A percentile compares a stretch with the other conserved stretches of the same genome.
Evolutionary conservation across 257 asterid species (phyloP).

Genomic region (Penstemon newberryi): DNA sequence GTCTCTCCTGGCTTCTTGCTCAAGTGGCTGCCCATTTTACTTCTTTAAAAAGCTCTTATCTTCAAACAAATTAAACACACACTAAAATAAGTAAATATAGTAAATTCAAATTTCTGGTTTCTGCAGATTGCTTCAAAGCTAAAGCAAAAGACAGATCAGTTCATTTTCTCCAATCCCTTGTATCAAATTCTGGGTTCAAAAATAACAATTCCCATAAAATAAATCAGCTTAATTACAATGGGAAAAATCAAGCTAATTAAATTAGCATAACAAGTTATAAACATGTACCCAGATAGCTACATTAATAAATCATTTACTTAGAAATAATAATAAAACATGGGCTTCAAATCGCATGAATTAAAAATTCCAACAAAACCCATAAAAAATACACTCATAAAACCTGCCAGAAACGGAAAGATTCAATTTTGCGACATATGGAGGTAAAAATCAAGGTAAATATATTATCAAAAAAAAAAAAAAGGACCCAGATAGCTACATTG

Average conservation of each 20-base stretch:
- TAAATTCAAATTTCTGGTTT: background rate
- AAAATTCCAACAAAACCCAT: conserved; percentile 16
- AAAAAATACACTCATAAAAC: conserved; percentile 6
- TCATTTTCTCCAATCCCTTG: background rate
- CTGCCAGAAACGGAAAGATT: conserved; percentile 26
- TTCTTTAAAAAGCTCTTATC: conserved; percentile 18
- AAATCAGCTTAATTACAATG: conserved; percentile 2
- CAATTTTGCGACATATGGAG: background rate
- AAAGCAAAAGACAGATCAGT: background rate
- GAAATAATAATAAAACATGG: too few species aligned
- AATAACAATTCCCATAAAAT: background rate
- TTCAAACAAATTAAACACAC: conserved; percentile 10
- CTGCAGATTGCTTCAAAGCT: conserved; percentile 24
- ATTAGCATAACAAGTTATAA: background rate
- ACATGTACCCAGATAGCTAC: background rate
- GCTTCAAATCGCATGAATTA: conserved; percentile 22
- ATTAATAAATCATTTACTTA: background rate
- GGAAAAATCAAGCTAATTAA: background rate
- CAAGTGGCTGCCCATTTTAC: conserved; percentile 74
- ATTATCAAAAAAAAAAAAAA: too few species aligned
- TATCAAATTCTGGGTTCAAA: background rate
- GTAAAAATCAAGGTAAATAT: too few species aligned
- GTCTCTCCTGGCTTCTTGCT: conserved; percentile 81
- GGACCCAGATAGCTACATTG: too few species aligned
- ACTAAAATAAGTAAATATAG: background rate